Evolutionary conservation across 2,329 filamentous ascomycete species (phyloP).

Genomic region (Colletotrichum magnum): DNA sequence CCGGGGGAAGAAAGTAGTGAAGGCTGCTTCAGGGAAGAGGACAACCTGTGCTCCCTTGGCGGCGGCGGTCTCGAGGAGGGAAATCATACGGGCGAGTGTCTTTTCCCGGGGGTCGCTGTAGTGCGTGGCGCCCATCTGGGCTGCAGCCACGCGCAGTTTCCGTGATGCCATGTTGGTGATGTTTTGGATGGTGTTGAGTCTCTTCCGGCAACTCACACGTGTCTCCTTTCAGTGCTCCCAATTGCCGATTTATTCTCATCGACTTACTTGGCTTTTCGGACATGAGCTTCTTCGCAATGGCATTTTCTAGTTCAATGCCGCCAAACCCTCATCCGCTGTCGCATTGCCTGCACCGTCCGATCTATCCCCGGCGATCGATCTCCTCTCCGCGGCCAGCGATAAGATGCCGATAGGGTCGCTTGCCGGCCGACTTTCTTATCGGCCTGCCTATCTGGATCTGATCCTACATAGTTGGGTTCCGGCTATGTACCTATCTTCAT

Average conservation of each 20-base stretch:
- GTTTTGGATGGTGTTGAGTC: not conserved
- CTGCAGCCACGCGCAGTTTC: constrained; percentile 59
- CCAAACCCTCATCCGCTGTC: constrained; percentile 1
- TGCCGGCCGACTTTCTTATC: not conserved
- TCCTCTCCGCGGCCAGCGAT: constrained; percentile 2
- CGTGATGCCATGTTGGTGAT: constrained; percentile 13
- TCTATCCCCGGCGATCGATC: not conserved
- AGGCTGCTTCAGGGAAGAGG: constrained; percentile 67
- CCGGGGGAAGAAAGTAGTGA: constrained; percentile 71
- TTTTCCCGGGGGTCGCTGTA: constrained; percentile 54
- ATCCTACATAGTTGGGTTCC: not conserved
- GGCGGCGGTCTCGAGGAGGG: constrained; percentile 62
- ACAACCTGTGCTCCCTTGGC: constrained; percentile 61
- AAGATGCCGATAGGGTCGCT: constrained; percentile 26
- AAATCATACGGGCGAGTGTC: constrained; percentile 63
- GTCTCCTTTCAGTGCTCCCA: not conserved
- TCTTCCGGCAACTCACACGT: not conserved
- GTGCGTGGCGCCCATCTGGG: constrained; percentile 64
- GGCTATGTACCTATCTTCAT: constrained; percentile 24
- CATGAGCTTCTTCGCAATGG: not conserved
- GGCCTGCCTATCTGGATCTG: constrained; percentile 30
- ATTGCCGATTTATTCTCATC: too few relatives aligned
- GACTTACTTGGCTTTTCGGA: not conserved
- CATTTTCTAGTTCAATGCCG: not conserved
- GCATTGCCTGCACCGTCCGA: not conserved